phyloP scores from a whole-genome alignment of 164 flowering plant species.

The Stephania yunnanensis region DNA sequence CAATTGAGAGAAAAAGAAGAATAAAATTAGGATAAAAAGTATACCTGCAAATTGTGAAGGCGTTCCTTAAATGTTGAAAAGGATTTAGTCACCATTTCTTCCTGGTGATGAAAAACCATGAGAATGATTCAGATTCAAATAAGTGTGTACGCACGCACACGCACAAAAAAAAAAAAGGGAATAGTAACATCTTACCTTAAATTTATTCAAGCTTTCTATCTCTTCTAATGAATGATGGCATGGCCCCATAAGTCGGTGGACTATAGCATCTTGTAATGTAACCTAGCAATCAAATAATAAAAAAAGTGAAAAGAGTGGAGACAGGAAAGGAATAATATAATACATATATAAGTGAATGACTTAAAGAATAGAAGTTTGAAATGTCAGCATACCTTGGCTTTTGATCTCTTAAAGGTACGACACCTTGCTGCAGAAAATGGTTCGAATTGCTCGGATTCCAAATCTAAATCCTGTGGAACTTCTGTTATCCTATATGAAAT shows the following conservation, averaged over 20 bases:
- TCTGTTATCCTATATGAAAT: conserved; percentile 50
- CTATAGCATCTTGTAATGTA: conserved; percentile 46
- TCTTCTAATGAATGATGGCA: conserved; percentile 51
- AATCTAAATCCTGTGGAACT: conserved; percentile 28
- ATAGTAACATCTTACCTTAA: conserved; percentile 36
- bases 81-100: conserved; percentile 42
- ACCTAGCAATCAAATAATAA: conserved; percentile 30
- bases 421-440: conserved; percentile 86
- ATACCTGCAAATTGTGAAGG: conserved; percentile 72
- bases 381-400: conserved; percentile 40
- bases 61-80: conserved; percentile 81
- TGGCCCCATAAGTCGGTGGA: conserved; percentile 54
- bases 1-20: background rate
- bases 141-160: too few species aligned
- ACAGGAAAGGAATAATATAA: background rate
- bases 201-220: conserved; percentile 48
- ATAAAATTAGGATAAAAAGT: background rate
- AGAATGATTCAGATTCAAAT: conserved; percentile 1
- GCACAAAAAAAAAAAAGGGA: background rate
- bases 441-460: conserved; percentile 39
- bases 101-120: conserved; percentile 28
- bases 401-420: conserved; percentile 43
- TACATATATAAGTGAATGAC: background rate
- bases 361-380: background rate
- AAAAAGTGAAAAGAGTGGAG: background rate